Evolutionary conservation across 2,329 filamentous ascomycete species (phyloP), one percentile per base, ranked within the genome.

Genomic region (Verticillium dahliae): DNA sequence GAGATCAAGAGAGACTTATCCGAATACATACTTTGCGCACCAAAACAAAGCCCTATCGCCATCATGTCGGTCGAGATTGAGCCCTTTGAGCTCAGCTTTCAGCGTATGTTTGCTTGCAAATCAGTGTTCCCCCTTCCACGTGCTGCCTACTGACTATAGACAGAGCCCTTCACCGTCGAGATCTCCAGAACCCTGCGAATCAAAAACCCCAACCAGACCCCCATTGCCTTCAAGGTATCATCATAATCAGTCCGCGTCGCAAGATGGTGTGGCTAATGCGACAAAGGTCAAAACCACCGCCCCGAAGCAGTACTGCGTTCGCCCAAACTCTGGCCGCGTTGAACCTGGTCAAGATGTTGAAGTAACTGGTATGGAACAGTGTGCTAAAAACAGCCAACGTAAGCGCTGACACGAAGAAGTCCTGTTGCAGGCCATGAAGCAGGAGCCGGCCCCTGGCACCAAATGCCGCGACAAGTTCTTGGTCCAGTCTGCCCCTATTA

Each of bases 261-360:
- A 55, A 58, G 62, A 45, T 38, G 35, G 50, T 38, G 66, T 52
- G 60, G 31, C 64, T 66, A 58, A 59, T 52, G n/a, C 18, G 38
- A 37, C 18, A 52, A 69, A 97, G 92, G 95, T 99, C 77, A 99
- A 99, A 87, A 99, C 95, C 57, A 99, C 95, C 65, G 95, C 95
- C 58, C 95, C 95, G 38, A 98, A 98, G 80, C 95, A 98, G 94
- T 99, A 99, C 80, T 98, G 95, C 76, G 94, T 98, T 62, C 89
- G 95, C 71, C 94, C 95, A 62, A 98, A 99, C 81, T 97, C 93
- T 59, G 95, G 95, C 70, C 90, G 93, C 74, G 95, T 99, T 75
- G 93, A 97, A 74, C 88, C 93, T 45, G 91, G 92, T 69, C 86
- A 90, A 75, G 85, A 90, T 75, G 93, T 99, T 68, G 92, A 97